A percentile compares a stretch with the other conserved stretches of the same genome.
phyloP scores from a whole-genome alignment of 805 yeast species.

The Scheffersomyces coipomensis region DNA sequence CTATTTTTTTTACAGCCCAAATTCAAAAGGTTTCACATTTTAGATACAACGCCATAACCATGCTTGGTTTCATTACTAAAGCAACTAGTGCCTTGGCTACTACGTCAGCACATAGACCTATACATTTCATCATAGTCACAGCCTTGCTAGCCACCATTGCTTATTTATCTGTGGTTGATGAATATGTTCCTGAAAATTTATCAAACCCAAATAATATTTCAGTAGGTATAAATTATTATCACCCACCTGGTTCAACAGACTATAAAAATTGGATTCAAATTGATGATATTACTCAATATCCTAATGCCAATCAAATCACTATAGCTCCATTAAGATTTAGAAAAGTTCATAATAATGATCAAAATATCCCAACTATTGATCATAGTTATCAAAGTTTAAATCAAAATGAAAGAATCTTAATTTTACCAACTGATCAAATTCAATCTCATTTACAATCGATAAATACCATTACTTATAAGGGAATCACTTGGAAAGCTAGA shows the following conservation, averaged over 20 bases:
- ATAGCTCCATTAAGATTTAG: constrained; percentile 60
- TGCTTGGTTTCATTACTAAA: constrained; percentile 30
- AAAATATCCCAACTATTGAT: constrained; percentile 38
- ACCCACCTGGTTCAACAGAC: constrained; percentile 32
- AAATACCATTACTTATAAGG: constrained; percentile 32
- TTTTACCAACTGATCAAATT: constrained; percentile 29
- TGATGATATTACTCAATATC: constrained; percentile 37
- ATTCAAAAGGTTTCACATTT: too few relatives aligned
- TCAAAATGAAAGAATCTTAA: constrained; percentile 42
- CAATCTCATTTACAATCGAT: constrained; percentile 20
- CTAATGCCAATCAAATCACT: constrained; percentile 45
- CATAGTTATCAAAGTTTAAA: constrained; percentile 35
- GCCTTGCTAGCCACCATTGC: constrained; percentile 76
- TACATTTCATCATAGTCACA: constrained; percentile 75
- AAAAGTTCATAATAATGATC: constrained; percentile 36
- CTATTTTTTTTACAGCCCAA: too few relatives aligned
- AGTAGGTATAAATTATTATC: constrained; percentile 17
- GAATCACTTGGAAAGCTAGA: constrained; percentile 61
- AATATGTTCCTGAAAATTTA: constrained; percentile 52
- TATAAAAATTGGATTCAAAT: constrained; percentile 49
- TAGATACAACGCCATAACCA: too few relatives aligned
- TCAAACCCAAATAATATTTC: constrained; percentile 12
- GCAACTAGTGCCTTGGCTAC: constrained; percentile 45
- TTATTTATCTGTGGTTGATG: constrained; percentile 72
- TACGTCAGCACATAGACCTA: constrained; percentile 76